These are phyloP conservation scores for Phaeotremella skinneri DNA, from an alignment of 768 basidiomycete genomes.

Conservation along the genomic window DNA sequence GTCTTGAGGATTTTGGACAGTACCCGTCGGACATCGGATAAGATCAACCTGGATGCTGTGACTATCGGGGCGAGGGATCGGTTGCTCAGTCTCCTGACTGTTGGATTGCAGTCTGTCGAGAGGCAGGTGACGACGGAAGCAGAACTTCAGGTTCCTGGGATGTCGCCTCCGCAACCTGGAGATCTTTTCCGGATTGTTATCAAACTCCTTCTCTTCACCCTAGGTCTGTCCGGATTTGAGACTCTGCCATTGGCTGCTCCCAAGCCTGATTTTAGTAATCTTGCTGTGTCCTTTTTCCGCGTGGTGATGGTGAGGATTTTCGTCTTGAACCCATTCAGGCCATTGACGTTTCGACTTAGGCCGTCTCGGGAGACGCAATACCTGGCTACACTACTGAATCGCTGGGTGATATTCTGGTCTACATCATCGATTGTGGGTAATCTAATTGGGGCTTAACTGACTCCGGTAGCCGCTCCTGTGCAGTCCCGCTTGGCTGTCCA, in stretches of 20 bases:
- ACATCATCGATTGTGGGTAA: conserved; percentile 38
- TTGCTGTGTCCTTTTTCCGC: conserved; percentile 25
- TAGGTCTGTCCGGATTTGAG: conserved; percentile 28
- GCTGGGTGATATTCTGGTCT: conserved; percentile 29
- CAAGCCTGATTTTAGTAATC: conserved; percentile 33
- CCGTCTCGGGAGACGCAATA: neutral
- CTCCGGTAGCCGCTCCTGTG: conserved; percentile 25
- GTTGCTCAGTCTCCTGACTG: conserved; percentile 27
- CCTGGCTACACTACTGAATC: neutral
- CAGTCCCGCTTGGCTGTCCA: conserved; percentile 28
- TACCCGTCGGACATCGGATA: conserved; percentile 6
- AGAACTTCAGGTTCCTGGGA: neutral
- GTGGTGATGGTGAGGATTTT: conserved; percentile 29
- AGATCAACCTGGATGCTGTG: conserved; percentile 11
- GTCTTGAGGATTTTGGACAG: conserved; percentile 31
- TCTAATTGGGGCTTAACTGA: neutral
- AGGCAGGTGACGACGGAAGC: conserved; percentile 19
- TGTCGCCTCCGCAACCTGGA: conserved; percentile 19
- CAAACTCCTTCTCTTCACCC: conserved; percentile 27
- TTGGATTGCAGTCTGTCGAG: conserved; percentile 30
- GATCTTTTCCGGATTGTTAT: conserved; percentile 23
- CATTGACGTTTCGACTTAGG: conserved; percentile 9
- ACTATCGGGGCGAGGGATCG: conserved; percentile 29
- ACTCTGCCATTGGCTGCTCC: conserved; percentile 13
- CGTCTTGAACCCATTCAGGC: neutral